Evolutionary conservation across 148 eudicot species (phyloP).

Genomic region (Rhododendron simsii): DNA sequence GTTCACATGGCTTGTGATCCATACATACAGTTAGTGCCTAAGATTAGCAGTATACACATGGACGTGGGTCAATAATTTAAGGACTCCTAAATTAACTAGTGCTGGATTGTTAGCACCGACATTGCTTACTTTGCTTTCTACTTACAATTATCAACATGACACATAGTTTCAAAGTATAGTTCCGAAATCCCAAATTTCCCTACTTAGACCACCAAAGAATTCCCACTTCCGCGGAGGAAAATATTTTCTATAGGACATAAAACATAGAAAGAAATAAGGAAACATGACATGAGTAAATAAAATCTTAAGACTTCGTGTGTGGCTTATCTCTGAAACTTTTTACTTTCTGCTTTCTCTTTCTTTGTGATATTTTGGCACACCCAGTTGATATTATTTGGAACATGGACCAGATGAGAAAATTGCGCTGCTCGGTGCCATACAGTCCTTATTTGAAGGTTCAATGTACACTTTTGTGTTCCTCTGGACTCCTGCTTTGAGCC

Average conservation of each 20-base stretch:
- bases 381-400: background rate
- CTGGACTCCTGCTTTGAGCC: conserved; percentile 90
- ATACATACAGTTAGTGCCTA: background rate
- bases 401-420: conserved; percentile 71
- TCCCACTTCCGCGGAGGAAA: background rate
- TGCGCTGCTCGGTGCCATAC: conserved; percentile 84
- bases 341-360: background rate
- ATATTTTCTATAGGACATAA: background rate
- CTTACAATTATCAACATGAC: no score
- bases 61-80: background rate
- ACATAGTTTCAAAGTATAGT: background rate
- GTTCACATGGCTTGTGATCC: background rate
- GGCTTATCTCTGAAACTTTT: background rate
- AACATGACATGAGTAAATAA: background rate
- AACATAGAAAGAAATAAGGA: background rate
- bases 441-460: conserved; percentile 85
- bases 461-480: conserved; percentile 88
- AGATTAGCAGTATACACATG: background rate
- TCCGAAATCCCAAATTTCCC: background rate
- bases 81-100: background rate
- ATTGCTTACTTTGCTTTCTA: no score
- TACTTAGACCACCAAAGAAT: background rate
- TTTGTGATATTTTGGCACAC: background rate
- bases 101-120: background rate
- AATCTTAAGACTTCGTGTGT: background rate